A percentile compares a stretch with the other conserved stretches of the same genome.
These are phyloP conservation scores for Yarrowia phangngaensis DNA, from an alignment of 805 yeast species.

Conservation along the genomic window DNA sequence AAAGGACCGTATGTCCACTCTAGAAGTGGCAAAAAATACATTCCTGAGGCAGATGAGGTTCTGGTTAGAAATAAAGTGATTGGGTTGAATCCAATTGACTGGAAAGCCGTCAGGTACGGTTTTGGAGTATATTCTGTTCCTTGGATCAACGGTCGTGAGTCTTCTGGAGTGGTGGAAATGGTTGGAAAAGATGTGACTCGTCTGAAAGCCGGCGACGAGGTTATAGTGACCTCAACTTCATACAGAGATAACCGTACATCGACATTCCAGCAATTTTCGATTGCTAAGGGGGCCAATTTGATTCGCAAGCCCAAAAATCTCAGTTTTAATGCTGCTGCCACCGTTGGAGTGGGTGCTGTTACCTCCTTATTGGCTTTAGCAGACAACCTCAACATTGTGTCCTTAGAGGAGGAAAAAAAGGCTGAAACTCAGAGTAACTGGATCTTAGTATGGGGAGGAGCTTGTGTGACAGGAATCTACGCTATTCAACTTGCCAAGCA, in stretches of 20 bases:
- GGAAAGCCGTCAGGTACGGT: constrained; percentile 24
- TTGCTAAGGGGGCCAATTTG: constrained; percentile 10
- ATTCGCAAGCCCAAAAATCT: background rate
- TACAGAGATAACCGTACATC: constrained; percentile 20
- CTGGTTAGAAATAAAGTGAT: constrained; percentile 20
- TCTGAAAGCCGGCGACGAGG: constrained; percentile 13
- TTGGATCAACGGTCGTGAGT: constrained; percentile 27
- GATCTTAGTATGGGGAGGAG: constrained; percentile 25
- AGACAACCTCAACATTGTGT: constrained; percentile 7
- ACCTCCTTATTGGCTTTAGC: constrained; percentile 11
- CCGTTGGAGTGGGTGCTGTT: constrained; percentile 20
- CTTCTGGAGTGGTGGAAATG: constrained; percentile 15
- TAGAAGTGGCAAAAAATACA: background rate
- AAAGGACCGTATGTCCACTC: constrained; percentile 19
- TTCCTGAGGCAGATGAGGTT: constrained; percentile 17
- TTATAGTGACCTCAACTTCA: constrained; percentile 2
- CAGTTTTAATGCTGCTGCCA: background rate
- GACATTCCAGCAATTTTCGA: constrained; percentile 9
- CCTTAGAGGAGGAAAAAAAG: background rate
- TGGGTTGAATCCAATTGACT: constrained; percentile 26
- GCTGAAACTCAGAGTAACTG: background rate
- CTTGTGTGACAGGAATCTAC: constrained; percentile 25
- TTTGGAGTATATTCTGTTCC: constrained; percentile 25
- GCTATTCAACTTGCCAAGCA: constrained; percentile 25
- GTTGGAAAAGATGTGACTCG: constrained; percentile 15